phyloP scores from a whole-genome alignment of 192 early-diverging fungal genomes.

The Podila clonocystis region DNA sequence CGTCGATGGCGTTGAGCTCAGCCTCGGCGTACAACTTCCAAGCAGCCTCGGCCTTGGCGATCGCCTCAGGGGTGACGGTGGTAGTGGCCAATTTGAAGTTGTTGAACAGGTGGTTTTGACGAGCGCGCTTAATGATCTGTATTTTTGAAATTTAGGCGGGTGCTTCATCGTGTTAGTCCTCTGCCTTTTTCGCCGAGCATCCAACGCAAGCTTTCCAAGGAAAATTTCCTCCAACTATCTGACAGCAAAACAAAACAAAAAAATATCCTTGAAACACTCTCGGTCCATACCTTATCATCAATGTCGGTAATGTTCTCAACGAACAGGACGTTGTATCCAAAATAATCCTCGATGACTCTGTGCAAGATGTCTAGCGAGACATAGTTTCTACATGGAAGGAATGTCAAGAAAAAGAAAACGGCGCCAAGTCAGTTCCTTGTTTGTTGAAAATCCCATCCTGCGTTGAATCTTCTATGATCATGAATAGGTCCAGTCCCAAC shows the following conservation, averaged over 20 bases:
- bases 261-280: background rate
- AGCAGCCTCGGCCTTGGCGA: conserved; percentile 67
- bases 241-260: background rate
- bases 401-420: background rate
- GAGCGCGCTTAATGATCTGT: conserved; percentile 86
- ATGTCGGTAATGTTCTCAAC: conserved; percentile 99
- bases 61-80: conserved; percentile 58
- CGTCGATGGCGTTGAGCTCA: conserved; percentile 61
- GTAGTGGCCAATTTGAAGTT: conserved; percentile 56
- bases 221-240: background rate
- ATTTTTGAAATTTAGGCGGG: background rate
- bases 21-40: conserved; percentile 70
- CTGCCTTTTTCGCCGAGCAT: background rate
- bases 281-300: conserved; percentile 83
- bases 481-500: too few relatives aligned
- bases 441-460: background rate
- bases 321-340: conserved; percentile 91
- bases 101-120: conserved; percentile 83
- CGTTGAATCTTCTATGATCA: background rate
- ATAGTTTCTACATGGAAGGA: conserved; percentile 74
- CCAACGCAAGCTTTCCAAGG: background rate
- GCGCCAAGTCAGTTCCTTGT: conserved; percentile 4
- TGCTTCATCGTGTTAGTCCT: background rate
- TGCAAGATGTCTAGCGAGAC: conserved; percentile 94
- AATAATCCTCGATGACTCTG: conserved; percentile 94